These are phyloP conservation scores for Curvularia lunata DNA, from an alignment of 2,329 filamentous ascomycete species.

Conservation along the genomic window DNA sequence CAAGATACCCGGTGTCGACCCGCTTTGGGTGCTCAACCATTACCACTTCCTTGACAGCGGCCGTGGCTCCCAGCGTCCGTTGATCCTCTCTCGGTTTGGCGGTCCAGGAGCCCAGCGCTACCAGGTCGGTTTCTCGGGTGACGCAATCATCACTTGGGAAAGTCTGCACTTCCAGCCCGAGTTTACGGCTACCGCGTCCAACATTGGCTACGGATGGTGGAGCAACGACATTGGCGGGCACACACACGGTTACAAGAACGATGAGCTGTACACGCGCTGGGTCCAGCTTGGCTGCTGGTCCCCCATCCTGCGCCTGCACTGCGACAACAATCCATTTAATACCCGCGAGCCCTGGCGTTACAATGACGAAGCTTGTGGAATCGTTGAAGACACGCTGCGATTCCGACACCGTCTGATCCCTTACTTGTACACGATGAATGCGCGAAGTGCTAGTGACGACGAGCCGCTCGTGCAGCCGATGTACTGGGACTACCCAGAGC, in stretches of 20 bases:
- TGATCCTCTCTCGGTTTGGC: conserved; percentile 68
- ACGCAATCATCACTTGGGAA: conserved; percentile 65
- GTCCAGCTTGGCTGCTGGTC: conserved; percentile 67
- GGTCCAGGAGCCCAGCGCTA: conserved; percentile 69
- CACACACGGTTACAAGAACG: conserved; percentile 61
- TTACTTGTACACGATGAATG: conserved; percentile 66
- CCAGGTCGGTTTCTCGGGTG: conserved; percentile 69
- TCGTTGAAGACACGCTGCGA: conserved; percentile 59
- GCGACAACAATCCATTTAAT: conserved; percentile 63
- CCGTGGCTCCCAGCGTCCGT: conserved; percentile 51
- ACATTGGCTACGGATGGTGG: conserved; percentile 74
- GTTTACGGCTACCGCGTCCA: conserved; percentile 69
- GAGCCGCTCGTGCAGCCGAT: conserved; percentile 65
- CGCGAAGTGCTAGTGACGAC: conserved; percentile 52
- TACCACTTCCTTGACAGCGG: conserved; percentile 65
- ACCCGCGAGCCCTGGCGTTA: conserved; percentile 69
- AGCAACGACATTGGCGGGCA: conserved; percentile 73
- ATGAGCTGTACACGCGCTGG: conserved; percentile 66
- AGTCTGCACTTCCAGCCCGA: conserved; percentile 69
- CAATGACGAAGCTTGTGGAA: conserved; percentile 53
- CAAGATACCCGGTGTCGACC: conserved; percentile 64
- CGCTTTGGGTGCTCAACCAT: conserved; percentile 70
- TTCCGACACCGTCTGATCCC: conserved; percentile 66
- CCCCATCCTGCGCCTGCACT: conserved; percentile 67
- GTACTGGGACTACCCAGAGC: conserved; percentile 65